Conservation (phyloP, 495 filamentous ascomycete species). For the Tuber calosporum region DNA sequence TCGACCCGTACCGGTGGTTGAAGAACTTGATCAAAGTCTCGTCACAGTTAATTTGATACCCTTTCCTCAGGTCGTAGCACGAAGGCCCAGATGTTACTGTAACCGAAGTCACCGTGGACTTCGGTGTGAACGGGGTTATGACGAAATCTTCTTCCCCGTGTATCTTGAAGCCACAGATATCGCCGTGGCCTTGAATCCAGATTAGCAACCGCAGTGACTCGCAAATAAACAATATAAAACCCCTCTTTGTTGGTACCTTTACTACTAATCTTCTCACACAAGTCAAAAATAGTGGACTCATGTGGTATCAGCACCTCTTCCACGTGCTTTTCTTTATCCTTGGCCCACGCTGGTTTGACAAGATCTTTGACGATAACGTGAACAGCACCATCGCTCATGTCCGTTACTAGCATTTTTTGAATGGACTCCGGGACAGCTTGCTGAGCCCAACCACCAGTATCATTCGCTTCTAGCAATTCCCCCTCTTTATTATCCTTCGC, state of each 20-base stretch:
- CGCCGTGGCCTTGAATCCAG: not conserved
- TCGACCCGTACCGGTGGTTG: not conserved
- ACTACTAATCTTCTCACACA: not conserved
- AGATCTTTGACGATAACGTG: not conserved
- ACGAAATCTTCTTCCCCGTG: not conserved
- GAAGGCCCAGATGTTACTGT: conserved; percentile 9
- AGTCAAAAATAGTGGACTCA: not conserved
- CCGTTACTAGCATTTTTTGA: not conserved
- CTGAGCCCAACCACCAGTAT: not conserved
- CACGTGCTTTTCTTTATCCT: not conserved
- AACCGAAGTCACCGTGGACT: not conserved
- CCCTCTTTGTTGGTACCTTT: not conserved
- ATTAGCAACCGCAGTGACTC: not conserved
- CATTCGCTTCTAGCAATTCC: not conserved
- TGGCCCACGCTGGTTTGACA: not conserved
- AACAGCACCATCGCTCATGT: not conserved
- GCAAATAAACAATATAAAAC: not conserved
- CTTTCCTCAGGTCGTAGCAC: not conserved
- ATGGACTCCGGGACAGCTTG: not conserved
- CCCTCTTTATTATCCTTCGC: not conserved
- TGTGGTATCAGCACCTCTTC: not conserved
- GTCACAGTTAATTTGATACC: conserved; percentile 9
- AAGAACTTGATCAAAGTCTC: conserved; percentile 16
- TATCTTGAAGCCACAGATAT: not conserved
- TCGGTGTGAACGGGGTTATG: not conserved